These are phyloP conservation scores for Amauroascus niger DNA, from an alignment of 2,329 filamentous ascomycete species.

Conservation along the genomic window DNA sequence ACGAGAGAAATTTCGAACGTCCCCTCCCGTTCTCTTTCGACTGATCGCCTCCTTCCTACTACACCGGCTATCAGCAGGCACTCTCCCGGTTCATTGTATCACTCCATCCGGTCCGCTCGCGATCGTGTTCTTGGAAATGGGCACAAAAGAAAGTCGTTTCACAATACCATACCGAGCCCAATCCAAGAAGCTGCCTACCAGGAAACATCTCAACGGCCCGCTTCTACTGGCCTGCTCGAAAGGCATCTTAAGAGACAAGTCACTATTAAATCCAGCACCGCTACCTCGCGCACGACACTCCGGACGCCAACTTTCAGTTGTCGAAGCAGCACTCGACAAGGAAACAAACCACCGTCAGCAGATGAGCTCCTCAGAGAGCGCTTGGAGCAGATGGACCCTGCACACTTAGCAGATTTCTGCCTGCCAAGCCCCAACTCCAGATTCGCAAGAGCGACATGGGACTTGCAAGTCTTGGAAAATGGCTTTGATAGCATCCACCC, in stretches of 20 bases:
- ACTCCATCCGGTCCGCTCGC: slow-evolving; percentile 13
- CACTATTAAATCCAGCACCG: slow-evolving; percentile 2
- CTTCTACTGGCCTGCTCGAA: background rate
- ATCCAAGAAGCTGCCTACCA: background rate
- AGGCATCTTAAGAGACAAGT: slow-evolving; percentile 5
- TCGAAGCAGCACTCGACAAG: slow-evolving; percentile 9
- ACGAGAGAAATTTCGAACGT: slow-evolving; percentile 6
- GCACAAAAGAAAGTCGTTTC: slow-evolving; percentile 8
- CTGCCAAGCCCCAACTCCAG: slow-evolving; percentile 1
- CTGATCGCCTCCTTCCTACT: slow-evolving; percentile 9
- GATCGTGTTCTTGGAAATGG: slow-evolving; percentile 8
- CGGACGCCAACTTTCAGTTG: slow-evolving; percentile 10
- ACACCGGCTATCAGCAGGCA: background rate
- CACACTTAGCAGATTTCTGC: slow-evolving; percentile 13
- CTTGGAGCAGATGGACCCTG: slow-evolving; percentile 13
- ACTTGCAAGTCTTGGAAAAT: background rate
- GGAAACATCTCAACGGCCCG: background rate
- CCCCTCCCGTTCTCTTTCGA: slow-evolving; percentile 8
- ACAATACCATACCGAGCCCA: slow-evolving; percentile 1
- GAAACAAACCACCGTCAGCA: background rate
- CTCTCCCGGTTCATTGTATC: slow-evolving; percentile 14
- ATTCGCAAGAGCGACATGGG: background rate
- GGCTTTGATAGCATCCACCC: background rate
- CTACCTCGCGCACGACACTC: slow-evolving; percentile 1
- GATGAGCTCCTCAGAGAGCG: slow-evolving; percentile 15